Evolutionary conservation across 306 rosid species (phyloP).

Genomic region (Oxytropis ochrocephala): DNA sequence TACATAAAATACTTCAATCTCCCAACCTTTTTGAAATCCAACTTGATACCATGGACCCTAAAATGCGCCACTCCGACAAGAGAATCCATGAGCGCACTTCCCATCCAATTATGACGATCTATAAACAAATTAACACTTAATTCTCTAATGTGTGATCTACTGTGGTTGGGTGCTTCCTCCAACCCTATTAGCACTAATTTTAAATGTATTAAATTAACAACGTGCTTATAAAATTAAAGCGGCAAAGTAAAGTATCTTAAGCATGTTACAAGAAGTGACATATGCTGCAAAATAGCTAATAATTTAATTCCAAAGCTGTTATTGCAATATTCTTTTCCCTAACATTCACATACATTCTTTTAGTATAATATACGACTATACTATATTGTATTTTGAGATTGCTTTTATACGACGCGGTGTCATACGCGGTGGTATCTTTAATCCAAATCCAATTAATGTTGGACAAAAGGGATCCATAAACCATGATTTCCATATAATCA

Average conservation of each 20-base stretch:
- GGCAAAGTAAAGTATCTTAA: slow-evolving; percentile 22
- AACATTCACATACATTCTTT: slow-evolving; percentile 28
- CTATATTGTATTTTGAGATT: slow-evolving; percentile 12
- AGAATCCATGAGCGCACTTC: no score
- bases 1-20: no score
- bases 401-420: slow-evolving; percentile 35
- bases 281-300: slow-evolving; percentile 17
- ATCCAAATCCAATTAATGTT: slow-evolving; percentile 21
- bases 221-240: slow-evolving; percentile 8
- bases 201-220: slow-evolving; percentile 15
- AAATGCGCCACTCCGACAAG: no score
- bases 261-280: slow-evolving; percentile 33
- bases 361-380: slow-evolving; percentile 19
- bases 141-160: no score
- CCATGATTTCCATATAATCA: slow-evolving; percentile 6
- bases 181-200: no score
- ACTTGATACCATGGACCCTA: no score
- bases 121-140: no score
- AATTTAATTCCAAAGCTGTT: slow-evolving; percentile 29
- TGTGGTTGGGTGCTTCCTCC: no score
- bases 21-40: no score
- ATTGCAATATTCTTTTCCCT: slow-evolving; percentile 29
- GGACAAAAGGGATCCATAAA: slow-evolving; percentile 21
- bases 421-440: slow-evolving; percentile 25
- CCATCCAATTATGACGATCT: no score